A percentile compares a stretch with the other conserved stretches of the same genome.
Conservation (phyloP, 148 eudicot genomes). For the Rhododendron ferrugineum region DNA sequence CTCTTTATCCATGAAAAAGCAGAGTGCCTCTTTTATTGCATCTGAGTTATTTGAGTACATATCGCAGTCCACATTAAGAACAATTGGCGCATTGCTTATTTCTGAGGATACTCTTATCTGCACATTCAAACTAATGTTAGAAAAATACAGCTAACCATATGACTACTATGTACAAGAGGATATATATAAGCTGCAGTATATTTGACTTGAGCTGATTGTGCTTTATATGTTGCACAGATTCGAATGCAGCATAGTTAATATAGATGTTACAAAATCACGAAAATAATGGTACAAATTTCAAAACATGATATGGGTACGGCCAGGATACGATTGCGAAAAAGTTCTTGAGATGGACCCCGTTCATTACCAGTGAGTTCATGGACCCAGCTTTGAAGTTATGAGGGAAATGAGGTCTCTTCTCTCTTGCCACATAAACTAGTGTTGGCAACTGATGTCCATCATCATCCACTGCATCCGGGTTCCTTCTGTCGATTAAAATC, state of each 20-base stretch:
- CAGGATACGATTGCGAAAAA: neutral
- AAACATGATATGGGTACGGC: neutral
- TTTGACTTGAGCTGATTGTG: neutral
- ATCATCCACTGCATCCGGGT: constrained; percentile 21
- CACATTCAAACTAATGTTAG: neutral
- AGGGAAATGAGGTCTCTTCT: constrained; percentile 33
- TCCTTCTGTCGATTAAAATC: constrained; percentile 39
- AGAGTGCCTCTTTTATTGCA: constrained; percentile 30
- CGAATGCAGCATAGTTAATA: neutral
- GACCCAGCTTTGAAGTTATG: constrained; percentile 54
- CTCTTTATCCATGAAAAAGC: constrained; percentile 43
- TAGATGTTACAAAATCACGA: neutral
- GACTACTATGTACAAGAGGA: neutral
- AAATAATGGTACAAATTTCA: neutral
- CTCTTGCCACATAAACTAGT: constrained; percentile 44
- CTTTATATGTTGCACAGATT: neutral
- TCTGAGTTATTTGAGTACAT: constrained; percentile 43
- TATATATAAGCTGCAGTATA: neutral
- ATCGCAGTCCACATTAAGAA: constrained; percentile 42
- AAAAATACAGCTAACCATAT: neutral
- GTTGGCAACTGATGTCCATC: constrained; percentile 37
- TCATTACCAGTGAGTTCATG: constrained; percentile 35
- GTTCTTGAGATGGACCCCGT: neutral
- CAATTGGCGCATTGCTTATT: constrained; percentile 38
- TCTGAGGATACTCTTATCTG: constrained; percentile 50